These are phyloP conservation scores for Manihot esculenta DNA, from an alignment of 441 rosid species.

Conservation along the genomic window DNA sequence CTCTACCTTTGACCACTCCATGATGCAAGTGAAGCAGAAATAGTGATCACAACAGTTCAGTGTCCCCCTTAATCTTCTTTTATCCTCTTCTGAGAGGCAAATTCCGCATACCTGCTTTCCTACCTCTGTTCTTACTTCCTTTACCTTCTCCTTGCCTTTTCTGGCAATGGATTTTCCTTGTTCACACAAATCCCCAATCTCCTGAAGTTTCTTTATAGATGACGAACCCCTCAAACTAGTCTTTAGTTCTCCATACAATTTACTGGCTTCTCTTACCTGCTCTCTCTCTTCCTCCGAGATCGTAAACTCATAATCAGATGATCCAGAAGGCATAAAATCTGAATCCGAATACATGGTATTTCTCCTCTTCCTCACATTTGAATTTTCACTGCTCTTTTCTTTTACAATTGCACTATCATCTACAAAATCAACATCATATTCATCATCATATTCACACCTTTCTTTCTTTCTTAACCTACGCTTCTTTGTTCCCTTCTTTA, in stretches of 20 bases:
- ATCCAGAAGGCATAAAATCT: constrained; percentile 57
- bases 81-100: constrained; percentile 94
- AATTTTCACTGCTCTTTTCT: constrained; percentile 44
- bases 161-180: constrained; percentile 42
- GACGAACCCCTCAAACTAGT: constrained; percentile 52
- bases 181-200: constrained; percentile 42
- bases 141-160: constrained; percentile 79
- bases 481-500: constrained; percentile 45
- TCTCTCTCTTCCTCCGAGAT: constrained; percentile 98
- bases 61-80: constrained; percentile 77
- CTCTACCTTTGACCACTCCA: constrained; percentile 98
- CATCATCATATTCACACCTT: constrained; percentile 37
- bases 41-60: constrained; percentile 87
- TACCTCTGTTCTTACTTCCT: constrained; percentile 50
- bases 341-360: constrained; percentile 62
- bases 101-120: constrained; percentile 87
- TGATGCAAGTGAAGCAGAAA: constrained; percentile 94
- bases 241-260: constrained; percentile 43
- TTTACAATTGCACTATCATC: constrained; percentile 35
- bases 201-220: constrained; percentile 41
- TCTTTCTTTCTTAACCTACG: constrained; percentile 48
- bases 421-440: constrained; percentile 52
- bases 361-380: constrained; percentile 46
- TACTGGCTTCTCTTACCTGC: constrained; percentile 71
- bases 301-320: constrained; percentile 75